phyloP scores from a whole-genome alignment of 169 alveolate species.

The Plasmodium knowlesi region DNA sequence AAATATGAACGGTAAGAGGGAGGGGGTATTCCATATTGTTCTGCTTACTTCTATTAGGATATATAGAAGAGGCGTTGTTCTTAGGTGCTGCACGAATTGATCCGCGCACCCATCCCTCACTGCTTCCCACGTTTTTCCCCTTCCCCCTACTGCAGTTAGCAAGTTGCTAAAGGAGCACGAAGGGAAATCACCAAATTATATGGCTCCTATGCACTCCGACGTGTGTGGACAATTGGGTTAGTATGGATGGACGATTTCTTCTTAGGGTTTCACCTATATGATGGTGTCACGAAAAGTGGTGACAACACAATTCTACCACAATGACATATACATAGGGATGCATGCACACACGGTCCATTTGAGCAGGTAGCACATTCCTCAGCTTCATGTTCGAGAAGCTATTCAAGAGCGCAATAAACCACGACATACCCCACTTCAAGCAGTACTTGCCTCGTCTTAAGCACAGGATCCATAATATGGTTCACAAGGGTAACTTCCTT shows the following conservation, averaged over 20 bases:
- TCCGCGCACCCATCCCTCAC: background rate
- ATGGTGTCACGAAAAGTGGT: too few relatives aligned
- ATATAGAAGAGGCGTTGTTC: background rate
- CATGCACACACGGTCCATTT: too few relatives aligned
- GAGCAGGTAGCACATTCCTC: slow-evolving; percentile 9
- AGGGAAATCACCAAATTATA: background rate
- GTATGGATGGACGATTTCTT: too few relatives aligned
- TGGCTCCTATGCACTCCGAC: slow-evolving; percentile 41
- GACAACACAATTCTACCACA: background rate
- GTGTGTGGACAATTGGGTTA: slow-evolving; percentile 53
- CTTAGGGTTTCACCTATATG: too few relatives aligned
- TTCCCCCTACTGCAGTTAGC: background rate
- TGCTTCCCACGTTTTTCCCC: background rate
- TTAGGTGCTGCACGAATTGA: too few relatives aligned
- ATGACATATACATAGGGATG: background rate
- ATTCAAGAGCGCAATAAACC: slow-evolving; percentile 1
- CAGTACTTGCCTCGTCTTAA: slow-evolving; percentile 31
- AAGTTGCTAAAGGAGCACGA: slow-evolving; percentile 19
- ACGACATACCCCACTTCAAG: slow-evolving; percentile 4
- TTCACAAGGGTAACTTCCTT: slow-evolving; percentile 9
- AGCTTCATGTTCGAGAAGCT: slow-evolving; percentile 30
- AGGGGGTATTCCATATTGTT: background rate
- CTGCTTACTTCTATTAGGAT: background rate
- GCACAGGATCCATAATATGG: slow-evolving; percentile 8
- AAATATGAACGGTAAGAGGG: slow-evolving; percentile 10